A percentile compares a stretch with the other conserved stretches of the same genome.
These are phyloP conservation scores for Ustilago esculenta DNA, from an alignment of 1,284 basidiomycete species.

Conservation along the genomic window DNA sequence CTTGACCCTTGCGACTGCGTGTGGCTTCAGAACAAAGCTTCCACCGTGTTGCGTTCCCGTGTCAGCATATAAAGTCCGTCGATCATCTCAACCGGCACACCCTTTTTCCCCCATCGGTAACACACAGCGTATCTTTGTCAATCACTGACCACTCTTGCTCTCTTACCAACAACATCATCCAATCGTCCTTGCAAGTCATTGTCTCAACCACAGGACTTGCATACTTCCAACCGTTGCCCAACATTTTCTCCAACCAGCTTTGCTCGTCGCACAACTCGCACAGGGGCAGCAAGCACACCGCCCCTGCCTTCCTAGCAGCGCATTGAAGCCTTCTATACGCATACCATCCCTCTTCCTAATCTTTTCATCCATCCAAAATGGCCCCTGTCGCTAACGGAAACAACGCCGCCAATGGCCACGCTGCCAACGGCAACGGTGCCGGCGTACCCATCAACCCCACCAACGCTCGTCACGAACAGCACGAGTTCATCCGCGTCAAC, in stretches of 20 bases:
- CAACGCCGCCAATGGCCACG: constrained; percentile 25
- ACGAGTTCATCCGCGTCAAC: constrained; percentile 61
- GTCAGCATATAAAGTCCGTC: constrained; percentile 2
- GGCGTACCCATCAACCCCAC: constrained; percentile 62
- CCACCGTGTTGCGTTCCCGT: constrained; percentile 4
- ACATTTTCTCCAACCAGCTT: constrained; percentile 66
- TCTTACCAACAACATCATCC: neutral
- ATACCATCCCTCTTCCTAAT: constrained; percentile 5
- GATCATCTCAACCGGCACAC: neutral
- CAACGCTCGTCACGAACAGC: constrained; percentile 64
- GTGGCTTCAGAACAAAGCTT: constrained; percentile 3
- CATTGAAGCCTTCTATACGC: constrained; percentile 39
- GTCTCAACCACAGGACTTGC: constrained; percentile 46
- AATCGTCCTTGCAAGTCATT: constrained; percentile 39
- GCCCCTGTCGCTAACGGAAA: constrained; percentile 59
- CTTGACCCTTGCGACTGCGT: no score
- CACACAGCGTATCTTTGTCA: constrained; percentile 10
- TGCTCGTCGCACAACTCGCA: constrained; percentile 64
- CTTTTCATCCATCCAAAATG: constrained; percentile 42
- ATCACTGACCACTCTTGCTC: neutral
- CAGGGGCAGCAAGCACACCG: constrained; percentile 65
- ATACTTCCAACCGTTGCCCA: constrained; percentile 45
- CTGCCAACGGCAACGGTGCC: constrained; percentile 34
- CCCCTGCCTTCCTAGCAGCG: constrained; percentile 56
- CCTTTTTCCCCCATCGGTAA: neutral